Percentiles rank a stretch among this genome's conserved stretches.
Evolutionary conservation across 2,329 filamentous ascomycete species (phyloP).

Genomic region (Dryadomyces quercivorus): DNA sequence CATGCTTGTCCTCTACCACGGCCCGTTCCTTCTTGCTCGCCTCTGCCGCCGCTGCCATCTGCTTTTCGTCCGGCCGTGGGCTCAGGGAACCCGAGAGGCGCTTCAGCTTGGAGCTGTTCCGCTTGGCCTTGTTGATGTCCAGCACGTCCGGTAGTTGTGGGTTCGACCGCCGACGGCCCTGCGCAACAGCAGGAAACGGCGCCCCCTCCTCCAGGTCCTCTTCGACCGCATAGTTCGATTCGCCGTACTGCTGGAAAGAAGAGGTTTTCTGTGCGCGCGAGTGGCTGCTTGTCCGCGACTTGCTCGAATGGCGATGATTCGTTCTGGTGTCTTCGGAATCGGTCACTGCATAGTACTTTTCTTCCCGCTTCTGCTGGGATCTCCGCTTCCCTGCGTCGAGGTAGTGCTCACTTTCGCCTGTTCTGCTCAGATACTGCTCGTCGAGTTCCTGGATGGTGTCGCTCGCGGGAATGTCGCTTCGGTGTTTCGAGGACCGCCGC

Average conservation of each 20-base stretch:
- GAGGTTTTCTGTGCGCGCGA: not conserved
- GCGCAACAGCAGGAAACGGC: conserved; percentile 56
- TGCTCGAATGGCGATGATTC: not conserved
- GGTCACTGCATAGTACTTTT: not conserved
- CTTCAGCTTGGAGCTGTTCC: conserved; percentile 46
- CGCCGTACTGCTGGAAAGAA: not conserved
- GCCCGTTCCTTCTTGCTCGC: conserved; percentile 18
- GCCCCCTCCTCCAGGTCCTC: conserved; percentile 48
- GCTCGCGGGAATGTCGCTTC: conserved; percentile 24
- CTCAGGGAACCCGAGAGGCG: conserved; percentile 39
- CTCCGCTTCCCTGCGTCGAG: not conserved
- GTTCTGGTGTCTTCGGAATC: not conserved
- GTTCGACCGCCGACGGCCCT: conserved; percentile 39
- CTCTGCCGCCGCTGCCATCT: conserved; percentile 15
- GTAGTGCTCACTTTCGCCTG: not conserved
- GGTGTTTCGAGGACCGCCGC: conserved; percentile 34
- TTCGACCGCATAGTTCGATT: conserved; percentile 8
- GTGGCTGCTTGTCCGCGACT: not conserved
- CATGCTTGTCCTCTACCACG: conserved; percentile 13
- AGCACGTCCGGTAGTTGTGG: conserved; percentile 34
- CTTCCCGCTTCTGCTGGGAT: not conserved
- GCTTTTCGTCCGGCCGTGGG: conserved; percentile 25
- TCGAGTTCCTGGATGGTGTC: conserved; percentile 24
- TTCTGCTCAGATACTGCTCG: conserved; percentile 5
- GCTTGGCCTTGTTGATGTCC: conserved; percentile 31